Conservation (phyloP, 257 asterid species). For the Capsicum rhomboideum region DNA sequence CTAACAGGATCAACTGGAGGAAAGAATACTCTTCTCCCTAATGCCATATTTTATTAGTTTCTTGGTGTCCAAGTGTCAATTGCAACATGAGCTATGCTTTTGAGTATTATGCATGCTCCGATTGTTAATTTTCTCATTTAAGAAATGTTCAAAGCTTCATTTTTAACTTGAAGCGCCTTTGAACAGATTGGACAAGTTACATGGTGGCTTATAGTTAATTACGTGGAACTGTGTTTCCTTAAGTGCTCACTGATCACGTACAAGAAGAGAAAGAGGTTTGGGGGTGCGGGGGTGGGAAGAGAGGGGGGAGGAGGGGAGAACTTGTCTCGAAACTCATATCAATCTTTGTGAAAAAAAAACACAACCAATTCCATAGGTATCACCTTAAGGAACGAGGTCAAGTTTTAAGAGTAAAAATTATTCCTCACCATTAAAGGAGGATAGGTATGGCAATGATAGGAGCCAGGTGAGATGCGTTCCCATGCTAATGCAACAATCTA, state of each 20-base stretch:
- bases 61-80: neutral
- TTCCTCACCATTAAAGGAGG: neutral
- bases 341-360: neutral
- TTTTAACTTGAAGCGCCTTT: neutral
- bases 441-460: neutral
- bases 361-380: neutral
- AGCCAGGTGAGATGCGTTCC: neutral
- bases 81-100: neutral
- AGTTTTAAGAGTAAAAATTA: neutral
- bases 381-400: neutral
- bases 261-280: neutral
- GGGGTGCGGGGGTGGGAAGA: no score
- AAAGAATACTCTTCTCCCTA: neutral
- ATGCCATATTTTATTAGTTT: neutral
- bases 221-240: neutral
- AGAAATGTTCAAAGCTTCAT: neutral
- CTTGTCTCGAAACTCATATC: neutral
- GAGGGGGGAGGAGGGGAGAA: neutral
- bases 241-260: neutral
- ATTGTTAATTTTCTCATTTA: neutral
- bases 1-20: neutral
- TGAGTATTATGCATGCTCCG: neutral
- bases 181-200: neutral
- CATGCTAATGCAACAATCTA: neutral
- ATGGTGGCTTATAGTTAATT: neutral